Evolutionary conservation across 2,329 filamentous ascomycete species (phyloP), one percentile per base, ranked within the genome.

Genomic region (Colletotrichum sp.): DNA sequence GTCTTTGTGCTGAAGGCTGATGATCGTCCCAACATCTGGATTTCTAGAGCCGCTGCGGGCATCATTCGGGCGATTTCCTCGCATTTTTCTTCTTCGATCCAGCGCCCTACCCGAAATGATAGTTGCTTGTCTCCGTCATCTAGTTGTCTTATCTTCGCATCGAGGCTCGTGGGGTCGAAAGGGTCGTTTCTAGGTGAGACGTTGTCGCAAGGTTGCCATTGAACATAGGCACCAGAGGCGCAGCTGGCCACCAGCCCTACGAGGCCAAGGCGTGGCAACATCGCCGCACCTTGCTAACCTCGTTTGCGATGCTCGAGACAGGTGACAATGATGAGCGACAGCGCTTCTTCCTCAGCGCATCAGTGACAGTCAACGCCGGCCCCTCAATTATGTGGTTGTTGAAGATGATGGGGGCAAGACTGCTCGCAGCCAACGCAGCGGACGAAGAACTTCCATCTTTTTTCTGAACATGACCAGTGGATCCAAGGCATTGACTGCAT

Each of bases 191-290:
- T 58, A 13, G 54, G 54, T 51, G 66, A 57, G 29, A 66, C 62
- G 8, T 33, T 69, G 27, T 75, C 66, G 64, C 76, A 77, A 43
- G 15, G 21, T 62, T 76, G 75, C 75, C 72, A 76, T 63, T 77
- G 75, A 24, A 76, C 70, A 43, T 78, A 76, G 29, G 76, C 76
- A 9, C 67, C 76, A 16, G 72, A 74, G 33, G 36, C 63, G 47
- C 34, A 63, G 55, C 27, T 71, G 55, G 55, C 72, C 36, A 58
- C 16, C 58, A 74, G 68, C 38, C 68, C 69, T 38, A 58, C 33
- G 33, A 71, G 36, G 11, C 62, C 62, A 11, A 74, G 62, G 24
- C 34, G 72, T 55, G 47, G 29, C 15, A 62, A 21, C 66, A 68
- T 61, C 27, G 13, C 54, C 54, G 27, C 21, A 24, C 47, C 18